These are phyloP conservation scores for Adenanthera pavonina DNA, from an alignment of 306 rosid genomes.

Conservation along the genomic window DNA sequence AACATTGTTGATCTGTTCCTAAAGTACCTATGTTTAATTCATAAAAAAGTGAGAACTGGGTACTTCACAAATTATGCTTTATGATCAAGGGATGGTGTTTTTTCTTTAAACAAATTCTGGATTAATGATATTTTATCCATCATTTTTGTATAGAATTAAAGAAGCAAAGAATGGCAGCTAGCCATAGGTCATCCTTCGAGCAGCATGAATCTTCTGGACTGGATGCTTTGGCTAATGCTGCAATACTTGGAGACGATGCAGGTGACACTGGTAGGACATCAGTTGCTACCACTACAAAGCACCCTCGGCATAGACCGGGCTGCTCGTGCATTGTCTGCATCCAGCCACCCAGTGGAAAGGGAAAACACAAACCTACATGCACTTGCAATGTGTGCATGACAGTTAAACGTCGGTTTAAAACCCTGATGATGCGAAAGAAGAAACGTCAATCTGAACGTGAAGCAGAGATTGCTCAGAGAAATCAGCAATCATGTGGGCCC, in stretches of 20 bases:
- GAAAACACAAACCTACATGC: constrained; percentile 98
- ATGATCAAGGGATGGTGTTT: constrained; percentile 3
- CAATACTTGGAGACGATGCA: constrained; percentile 74
- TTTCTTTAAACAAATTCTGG: constrained; percentile 24
- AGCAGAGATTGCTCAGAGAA: constrained; percentile 91
- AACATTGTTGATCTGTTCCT: not conserved
- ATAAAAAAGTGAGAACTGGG: not conserved
- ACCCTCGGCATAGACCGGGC: constrained; percentile 98
- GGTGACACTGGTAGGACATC: constrained; percentile 67
- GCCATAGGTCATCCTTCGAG: constrained; percentile 61
- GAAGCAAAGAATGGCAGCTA: constrained; percentile 59
- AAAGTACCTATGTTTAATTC: not conserved
- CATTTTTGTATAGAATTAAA: constrained; percentile 71
- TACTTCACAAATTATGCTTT: constrained; percentile 23
- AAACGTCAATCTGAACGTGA: constrained; percentile 97
- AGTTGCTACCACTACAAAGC: constrained; percentile 88
- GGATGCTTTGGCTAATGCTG: constrained; percentile 95
- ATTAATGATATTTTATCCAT: constrained; percentile 14
- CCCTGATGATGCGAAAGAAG: constrained; percentile 94
- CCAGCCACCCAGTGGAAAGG: constrained; percentile 99
- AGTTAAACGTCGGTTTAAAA: constrained; percentile 94
- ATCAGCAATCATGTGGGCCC: constrained; percentile 61
- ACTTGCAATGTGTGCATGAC: constrained; percentile 94
- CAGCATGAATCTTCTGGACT: constrained; percentile 76
- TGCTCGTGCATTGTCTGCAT: constrained; percentile 99